Base-by-base conservation (phyloP, 2,329 filamentous ascomycete species). In the Aspergillus sp. region DNA sequence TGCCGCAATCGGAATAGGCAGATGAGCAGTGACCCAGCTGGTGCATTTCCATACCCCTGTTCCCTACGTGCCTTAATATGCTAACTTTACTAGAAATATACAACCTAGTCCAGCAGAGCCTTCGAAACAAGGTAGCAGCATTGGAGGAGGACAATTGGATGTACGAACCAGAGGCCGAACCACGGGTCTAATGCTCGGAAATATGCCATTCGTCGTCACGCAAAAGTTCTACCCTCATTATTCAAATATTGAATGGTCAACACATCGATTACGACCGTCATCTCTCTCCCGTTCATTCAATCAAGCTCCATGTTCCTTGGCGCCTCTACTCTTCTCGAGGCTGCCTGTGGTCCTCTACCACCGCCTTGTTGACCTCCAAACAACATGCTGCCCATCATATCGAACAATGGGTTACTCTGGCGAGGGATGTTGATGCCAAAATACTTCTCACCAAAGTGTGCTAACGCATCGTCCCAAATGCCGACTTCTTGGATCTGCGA, bases 321-420 rank as follows among this genome's bases (percentile, higher is more conserved):
- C 42, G 71, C 67, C 48, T 74, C 73, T 32, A 76, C 72, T 55
- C 68, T 74, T 63, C 71, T 77, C 38, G 68, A 62, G 49, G 27
- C 46, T 52, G 46, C 55, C 59, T 50, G 66, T 65, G 23, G 61
- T 53, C 43, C 57, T 55, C 72, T 73, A 47, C 66, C 63, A 35
- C 61, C 66, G 43, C 70, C 66, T 19, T 50, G 64, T 49, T 78
- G 79, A 22, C 77, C 80, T 5, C 89, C 89, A 43, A 90, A 90
- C 62, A 98, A 87, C 77, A 98, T 82, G 53, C 83, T 90, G 43
- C 90, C 90, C 87, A 98, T 94, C 90, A 98, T 97, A 66, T 98
- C 93, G 70, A 97, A 82, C 68, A 98, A 75, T 3, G 90, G 90
- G 68, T 97, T 97, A 54, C 85, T 86, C 74, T 95, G 89, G 61